These are phyloP conservation scores for Aspergillus sergii DNA, from an alignment of 2,329 filamentous ascomycete genomes.

Conservation along the genomic window DNA sequence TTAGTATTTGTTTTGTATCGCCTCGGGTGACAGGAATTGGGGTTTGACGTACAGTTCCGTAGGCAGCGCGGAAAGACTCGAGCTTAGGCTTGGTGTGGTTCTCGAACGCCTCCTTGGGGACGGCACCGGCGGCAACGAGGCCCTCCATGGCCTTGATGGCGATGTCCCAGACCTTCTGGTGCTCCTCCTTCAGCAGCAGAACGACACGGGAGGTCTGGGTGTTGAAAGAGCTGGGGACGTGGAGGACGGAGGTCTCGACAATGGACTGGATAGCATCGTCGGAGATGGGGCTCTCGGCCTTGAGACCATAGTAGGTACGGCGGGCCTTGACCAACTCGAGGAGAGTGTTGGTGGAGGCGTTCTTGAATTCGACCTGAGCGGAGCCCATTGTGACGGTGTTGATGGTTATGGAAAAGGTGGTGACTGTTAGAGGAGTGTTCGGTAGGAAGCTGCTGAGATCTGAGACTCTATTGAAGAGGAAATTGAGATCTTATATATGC, in stretches of 20 bases:
- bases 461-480: background rate
- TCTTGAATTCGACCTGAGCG: constrained; percentile 36
- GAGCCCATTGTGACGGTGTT: constrained; percentile 42
- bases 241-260: constrained; percentile 55
- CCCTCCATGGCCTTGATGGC: constrained; percentile 63
- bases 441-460: background rate
- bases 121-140: constrained; percentile 37
- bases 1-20: background rate
- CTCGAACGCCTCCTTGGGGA: constrained; percentile 60
- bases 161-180: constrained; percentile 85
- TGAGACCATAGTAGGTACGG: constrained; percentile 35
- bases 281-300: constrained; percentile 35
- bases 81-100: constrained; percentile 48
- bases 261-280: constrained; percentile 36
- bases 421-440: background rate
- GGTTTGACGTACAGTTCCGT: constrained; percentile 68
- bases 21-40: background rate
- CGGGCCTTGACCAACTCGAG: constrained; percentile 35
- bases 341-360: constrained; percentile 33
- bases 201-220: constrained; percentile 77
- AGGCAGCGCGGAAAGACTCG: constrained; percentile 66
- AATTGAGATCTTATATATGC: background rate
- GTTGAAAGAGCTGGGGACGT: constrained; percentile 83
- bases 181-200: constrained; percentile 77
- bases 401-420: background rate